phyloP scores from a whole-genome alignment of 208 protist genomes.

The Trypanosoma vivax region DNA sequence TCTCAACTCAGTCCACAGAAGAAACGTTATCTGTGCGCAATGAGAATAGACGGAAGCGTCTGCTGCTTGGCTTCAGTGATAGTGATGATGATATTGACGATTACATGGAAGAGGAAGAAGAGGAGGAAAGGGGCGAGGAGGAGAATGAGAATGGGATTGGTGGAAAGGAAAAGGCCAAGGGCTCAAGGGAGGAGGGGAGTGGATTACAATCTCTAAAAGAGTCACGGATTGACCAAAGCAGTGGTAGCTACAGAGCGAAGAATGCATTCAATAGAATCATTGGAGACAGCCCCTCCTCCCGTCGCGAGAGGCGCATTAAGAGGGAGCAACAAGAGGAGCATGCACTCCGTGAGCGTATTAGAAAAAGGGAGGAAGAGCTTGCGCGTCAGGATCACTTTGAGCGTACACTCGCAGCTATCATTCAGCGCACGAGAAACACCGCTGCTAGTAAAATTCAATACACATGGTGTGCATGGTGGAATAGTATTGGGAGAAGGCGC shows the following conservation, averaged over 20 bases:
- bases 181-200: background rate
- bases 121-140: background rate
- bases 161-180: background rate
- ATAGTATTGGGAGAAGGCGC: slow-evolving; percentile 30
- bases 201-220: background rate
- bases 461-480: slow-evolving; percentile 67
- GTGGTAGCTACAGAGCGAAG: slow-evolving; percentile 1
- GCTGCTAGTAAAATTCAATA: slow-evolving; percentile 50
- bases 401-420: slow-evolving; percentile 16
- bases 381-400: slow-evolving; percentile 17
- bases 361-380: slow-evolving; percentile 6
- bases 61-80: background rate
- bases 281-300: slow-evolving; percentile 6
- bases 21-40: background rate
- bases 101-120: background rate
- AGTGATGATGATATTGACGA: background rate
- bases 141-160: background rate
- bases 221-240: background rate
- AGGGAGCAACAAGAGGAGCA: slow-evolving; percentile 15
- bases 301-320: slow-evolving; percentile 11
- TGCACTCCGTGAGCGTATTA: background rate
- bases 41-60: background rate
- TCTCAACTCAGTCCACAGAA: no score
- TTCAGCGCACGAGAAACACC: slow-evolving; percentile 27
- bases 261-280: slow-evolving; percentile 8